phyloP scores from a whole-genome alignment of 2,329 filamentous ascomycete species.

The Mycosphaerella sp. region DNA sequence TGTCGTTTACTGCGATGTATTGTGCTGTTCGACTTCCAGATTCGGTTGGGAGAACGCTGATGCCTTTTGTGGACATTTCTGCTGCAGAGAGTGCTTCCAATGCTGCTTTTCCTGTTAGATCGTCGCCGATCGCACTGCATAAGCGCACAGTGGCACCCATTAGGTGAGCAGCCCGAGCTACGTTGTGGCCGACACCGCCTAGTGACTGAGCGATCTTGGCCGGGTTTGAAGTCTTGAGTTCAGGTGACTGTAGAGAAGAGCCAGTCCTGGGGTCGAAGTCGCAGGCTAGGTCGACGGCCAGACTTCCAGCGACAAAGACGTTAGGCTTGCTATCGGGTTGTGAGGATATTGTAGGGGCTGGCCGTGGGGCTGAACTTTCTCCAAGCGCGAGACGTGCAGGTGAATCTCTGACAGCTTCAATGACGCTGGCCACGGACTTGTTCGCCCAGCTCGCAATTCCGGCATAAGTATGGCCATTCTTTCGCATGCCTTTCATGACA shows the following conservation, averaged over 20 bases:
- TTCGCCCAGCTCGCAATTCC: conserved; percentile 1
- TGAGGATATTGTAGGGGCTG: background rate
- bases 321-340: conserved; percentile 42
- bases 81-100: conserved; percentile 58
- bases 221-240: conserved; percentile 77
- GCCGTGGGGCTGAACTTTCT: background rate
- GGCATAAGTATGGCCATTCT: conserved; percentile 2
- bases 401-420: conserved; percentile 7
- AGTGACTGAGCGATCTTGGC: conserved; percentile 73
- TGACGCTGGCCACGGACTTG: conserved; percentile 1
- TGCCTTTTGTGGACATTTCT: conserved; percentile 58
- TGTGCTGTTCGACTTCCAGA: conserved; percentile 68
- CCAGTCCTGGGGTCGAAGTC: conserved; percentile 26
- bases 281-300: conserved; percentile 49
- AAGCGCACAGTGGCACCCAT: conserved; percentile 62
- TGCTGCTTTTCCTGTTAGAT: conserved; percentile 68
- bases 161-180: conserved; percentile 74
- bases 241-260: conserved; percentile 41
- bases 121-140: conserved; percentile 75
- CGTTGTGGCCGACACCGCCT: conserved; percentile 88
- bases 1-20: conserved; percentile 85
- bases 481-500: conserved; percentile 8
- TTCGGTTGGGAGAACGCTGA: conserved; percentile 43
- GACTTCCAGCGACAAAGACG: conserved; percentile 85
- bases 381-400: conserved; percentile 2